A percentile compares a stretch with the other conserved stretches of the same genome.
Evolutionary conservation across 148 eudicot species (phyloP).

Genomic region (Fagopyrum homotropicum): DNA sequence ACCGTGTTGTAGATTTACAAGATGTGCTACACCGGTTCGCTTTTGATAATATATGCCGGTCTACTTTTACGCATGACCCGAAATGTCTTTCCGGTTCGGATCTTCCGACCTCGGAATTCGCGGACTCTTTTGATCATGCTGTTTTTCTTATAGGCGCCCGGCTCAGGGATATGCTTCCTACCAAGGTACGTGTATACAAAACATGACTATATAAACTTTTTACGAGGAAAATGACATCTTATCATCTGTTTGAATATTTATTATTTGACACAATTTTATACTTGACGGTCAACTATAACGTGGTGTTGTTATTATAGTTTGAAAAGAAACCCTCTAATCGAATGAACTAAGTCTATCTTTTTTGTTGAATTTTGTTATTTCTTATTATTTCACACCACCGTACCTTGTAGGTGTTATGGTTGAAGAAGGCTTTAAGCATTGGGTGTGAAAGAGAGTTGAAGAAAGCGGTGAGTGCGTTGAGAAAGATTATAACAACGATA

Average conservation of each 20-base stretch:
- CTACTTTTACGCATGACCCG: not conserved
- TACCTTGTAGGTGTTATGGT: not conserved
- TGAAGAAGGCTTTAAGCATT: conserved; percentile 2
- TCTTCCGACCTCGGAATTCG: not conserved
- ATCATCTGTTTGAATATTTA: no score
- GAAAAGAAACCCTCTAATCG: no score
- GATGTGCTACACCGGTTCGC: conserved; percentile 6
- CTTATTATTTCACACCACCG: no score
- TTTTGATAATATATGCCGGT: not conserved
- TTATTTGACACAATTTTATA: no score
- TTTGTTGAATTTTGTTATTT: no score
- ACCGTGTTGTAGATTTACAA: not conserved
- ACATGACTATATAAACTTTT: not conserved
- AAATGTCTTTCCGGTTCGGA: not conserved
- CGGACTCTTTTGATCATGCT: not conserved
- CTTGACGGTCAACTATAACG: no score
- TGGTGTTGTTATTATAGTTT: no score
- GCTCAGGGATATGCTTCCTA: not conserved
- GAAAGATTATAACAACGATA: not conserved
- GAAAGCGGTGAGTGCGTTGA: not conserved
- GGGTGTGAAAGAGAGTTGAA: conserved; percentile 8
- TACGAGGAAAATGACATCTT: no score
- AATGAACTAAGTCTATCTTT: no score
- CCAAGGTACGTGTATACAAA: not conserved
- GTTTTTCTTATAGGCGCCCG: not conserved